phyloP scores from a whole-genome alignment of 208 protist genomes.

The Entamoeba histolytica region DNA sequence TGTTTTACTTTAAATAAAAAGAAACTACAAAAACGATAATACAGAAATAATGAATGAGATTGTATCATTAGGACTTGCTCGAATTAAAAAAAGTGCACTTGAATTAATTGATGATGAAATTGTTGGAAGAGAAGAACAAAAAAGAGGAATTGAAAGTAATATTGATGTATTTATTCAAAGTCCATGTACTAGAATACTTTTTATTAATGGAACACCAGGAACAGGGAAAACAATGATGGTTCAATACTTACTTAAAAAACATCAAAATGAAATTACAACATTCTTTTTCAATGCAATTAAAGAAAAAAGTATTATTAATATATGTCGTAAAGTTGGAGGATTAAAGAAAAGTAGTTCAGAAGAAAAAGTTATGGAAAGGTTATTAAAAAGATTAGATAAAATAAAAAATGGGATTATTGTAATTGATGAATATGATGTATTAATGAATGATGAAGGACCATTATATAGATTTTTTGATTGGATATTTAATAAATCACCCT shows the following conservation, averaged over 20 bases:
- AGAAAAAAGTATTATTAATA: background rate
- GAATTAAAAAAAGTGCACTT: background rate
- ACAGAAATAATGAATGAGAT: no score
- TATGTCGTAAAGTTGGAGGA: no score
- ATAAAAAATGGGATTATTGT: background rate
- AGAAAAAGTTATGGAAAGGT: background rate
- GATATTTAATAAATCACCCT: background rate
- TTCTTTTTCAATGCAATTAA: background rate
- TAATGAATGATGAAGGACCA: background rate
- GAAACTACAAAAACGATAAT: no score
- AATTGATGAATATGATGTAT: background rate
- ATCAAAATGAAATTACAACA: background rate
- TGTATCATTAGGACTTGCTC: background rate
- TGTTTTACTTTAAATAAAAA: no score
- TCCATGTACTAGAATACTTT: background rate
- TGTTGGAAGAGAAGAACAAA: background rate
- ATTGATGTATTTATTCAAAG: background rate
- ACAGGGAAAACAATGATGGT: background rate
- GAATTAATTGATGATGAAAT: background rate
- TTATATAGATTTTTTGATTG: background rate
- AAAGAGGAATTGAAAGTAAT: background rate
- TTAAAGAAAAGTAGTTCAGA: background rate
- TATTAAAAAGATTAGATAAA: background rate
- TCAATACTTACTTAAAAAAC: background rate
- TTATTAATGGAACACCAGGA: background rate